A percentile compares a stretch with the other conserved stretches of the same genome.
Evolutionary conservation across 208 protist species (phyloP).

Genomic region (Trypanosoma conorhini): DNA sequence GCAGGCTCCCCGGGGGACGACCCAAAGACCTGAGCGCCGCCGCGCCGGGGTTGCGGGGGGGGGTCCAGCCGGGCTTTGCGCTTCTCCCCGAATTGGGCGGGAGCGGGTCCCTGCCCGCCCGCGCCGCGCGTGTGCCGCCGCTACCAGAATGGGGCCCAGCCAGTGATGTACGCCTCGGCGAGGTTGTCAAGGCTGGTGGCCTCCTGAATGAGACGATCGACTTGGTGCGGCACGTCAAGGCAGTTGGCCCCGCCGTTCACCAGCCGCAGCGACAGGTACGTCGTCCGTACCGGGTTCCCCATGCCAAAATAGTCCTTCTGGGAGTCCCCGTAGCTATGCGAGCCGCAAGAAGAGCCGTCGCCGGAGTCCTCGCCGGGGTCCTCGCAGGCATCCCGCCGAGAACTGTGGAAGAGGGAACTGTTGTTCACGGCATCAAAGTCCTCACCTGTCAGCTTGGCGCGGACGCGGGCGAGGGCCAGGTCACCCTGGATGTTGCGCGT

Average conservation of each 20-base stretch:
- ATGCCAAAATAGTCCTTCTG: constrained; percentile 29
- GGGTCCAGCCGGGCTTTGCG: too few species aligned
- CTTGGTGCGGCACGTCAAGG: constrained; percentile 80
- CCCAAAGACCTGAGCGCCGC: not conserved
- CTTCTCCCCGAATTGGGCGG: too few species aligned
- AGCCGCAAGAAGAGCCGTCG: constrained; percentile 52
- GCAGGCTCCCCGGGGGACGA: too few species aligned
- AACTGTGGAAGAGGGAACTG: constrained; percentile 54
- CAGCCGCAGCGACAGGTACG: constrained; percentile 71
- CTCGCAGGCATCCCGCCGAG: constrained; percentile 37
- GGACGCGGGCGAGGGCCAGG: constrained; percentile 74
- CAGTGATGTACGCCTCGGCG: constrained; percentile 86
- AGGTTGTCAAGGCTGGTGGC: constrained; percentile 90
- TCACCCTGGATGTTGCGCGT: constrained; percentile 87
- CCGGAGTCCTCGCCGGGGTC: constrained; percentile 23
- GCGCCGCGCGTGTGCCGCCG: not conserved
- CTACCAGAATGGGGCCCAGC: constrained; percentile 93
- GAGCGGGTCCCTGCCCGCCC: not conserved
- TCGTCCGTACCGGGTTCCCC: constrained; percentile 53
- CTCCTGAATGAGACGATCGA: constrained; percentile 90
- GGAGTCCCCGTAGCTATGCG: constrained; percentile 33
- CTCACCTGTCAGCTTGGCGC: constrained; percentile 81
- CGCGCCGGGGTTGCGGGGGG: too few species aligned
- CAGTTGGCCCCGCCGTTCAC: constrained; percentile 56
- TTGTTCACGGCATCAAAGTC: constrained; percentile 76